Evolutionary conservation across 2,329 filamentous ascomycete genomes (phyloP).

Genomic region (Epichloe gansuensis): DNA sequence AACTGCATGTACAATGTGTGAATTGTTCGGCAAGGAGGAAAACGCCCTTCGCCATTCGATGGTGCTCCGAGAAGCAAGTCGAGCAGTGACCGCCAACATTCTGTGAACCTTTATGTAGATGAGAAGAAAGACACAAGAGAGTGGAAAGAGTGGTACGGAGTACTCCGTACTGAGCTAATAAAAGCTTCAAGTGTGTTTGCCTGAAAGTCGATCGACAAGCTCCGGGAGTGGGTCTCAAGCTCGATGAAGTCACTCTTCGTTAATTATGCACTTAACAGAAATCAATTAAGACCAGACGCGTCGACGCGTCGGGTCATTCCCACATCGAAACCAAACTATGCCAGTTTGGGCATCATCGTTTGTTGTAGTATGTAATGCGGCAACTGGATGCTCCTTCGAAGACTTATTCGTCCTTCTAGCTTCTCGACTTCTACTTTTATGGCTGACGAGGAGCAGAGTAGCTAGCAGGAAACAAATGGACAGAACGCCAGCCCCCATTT

Average conservation of each 20-base stretch:
- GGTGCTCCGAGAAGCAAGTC: slow-evolving; percentile 12
- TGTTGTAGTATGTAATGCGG: neutral
- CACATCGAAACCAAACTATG: neutral
- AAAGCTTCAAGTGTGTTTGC: neutral
- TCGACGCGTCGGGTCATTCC: slow-evolving; percentile 19
- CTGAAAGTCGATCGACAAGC: neutral
- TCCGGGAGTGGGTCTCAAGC: neutral
- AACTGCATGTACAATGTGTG: slow-evolving; percentile 35
- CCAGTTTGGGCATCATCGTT: neutral
- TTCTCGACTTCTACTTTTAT: neutral
- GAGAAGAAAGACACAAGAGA: neutral
- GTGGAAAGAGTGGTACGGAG: neutral
- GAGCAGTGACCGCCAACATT: slow-evolving; percentile 18
- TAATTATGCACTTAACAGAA: slow-evolving; percentile 17
- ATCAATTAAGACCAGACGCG: slow-evolving; percentile 25
- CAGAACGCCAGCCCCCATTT: slow-evolving; percentile 26
- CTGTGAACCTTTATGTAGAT: neutral
- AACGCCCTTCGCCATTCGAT: slow-evolving; percentile 20
- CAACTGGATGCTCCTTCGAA: neutral
- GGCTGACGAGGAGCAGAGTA: neutral
- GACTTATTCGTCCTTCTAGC: neutral
- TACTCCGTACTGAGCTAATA: too few species aligned
- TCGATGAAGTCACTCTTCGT: slow-evolving; percentile 20
- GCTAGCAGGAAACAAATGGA: slow-evolving; percentile 19
- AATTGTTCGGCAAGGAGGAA: slow-evolving; percentile 37